Percentiles rank a stretch among this genome's conserved stretches.
These are phyloP conservation scores for Plasmodium blacklocki DNA, from an alignment of 169 alveolate genomes.

Conservation along the genomic window DNA sequence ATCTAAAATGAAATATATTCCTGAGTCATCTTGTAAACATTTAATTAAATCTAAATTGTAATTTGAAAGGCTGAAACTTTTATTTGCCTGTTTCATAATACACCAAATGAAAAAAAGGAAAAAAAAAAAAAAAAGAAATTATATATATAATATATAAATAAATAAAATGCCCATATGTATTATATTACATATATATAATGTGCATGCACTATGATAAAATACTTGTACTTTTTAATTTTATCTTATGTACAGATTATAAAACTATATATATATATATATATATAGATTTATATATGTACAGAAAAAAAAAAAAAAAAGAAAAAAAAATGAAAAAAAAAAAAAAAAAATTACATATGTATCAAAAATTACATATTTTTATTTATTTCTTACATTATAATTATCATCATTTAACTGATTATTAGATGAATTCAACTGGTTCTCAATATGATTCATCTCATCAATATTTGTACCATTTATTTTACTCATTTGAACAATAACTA, in stretches of 20 bases:
- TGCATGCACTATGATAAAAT: no score
- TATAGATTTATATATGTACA: background rate
- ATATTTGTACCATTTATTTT: conserved; percentile 69
- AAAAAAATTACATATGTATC: background rate
- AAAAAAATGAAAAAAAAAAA: conserved; percentile 1
- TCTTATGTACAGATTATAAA: no score
- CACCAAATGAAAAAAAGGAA: no score
- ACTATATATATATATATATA: conserved; percentile 1
- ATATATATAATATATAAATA: no score
- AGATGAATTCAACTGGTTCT: conserved; percentile 14
- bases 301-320: no score
- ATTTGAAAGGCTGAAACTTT: conserved; percentile 51
- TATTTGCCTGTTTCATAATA: conserved; percentile 25
- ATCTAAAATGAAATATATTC: conserved; percentile 69
- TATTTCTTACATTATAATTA: conserved; percentile 11
- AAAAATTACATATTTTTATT: background rate
- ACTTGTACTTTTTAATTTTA: no score
- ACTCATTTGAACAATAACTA: conserved; percentile 34
- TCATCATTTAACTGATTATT: conserved; percentile 7
- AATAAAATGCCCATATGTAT: no score
- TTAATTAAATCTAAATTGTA: conserved; percentile 67
- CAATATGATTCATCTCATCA: conserved; percentile 35
- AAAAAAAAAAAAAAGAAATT: conserved; percentile 1
- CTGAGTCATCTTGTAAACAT: conserved; percentile 72
- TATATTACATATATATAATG: no score